Conservation (phyloP, 139 green algal genomes). For the Pleodorina starrii region DNA sequence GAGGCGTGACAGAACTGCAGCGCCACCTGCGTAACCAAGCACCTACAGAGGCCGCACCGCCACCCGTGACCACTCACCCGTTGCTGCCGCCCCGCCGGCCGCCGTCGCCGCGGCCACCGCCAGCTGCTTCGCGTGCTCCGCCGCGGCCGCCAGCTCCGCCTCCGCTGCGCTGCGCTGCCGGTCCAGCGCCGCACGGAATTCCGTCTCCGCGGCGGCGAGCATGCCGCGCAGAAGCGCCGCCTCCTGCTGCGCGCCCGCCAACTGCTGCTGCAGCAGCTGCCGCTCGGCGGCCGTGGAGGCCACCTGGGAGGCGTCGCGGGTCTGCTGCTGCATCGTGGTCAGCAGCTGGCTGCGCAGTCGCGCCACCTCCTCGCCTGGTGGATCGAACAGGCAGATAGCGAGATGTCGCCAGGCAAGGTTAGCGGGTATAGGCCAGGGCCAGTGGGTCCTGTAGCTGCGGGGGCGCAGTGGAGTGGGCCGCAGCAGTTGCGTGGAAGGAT, state of each 20-base stretch:
- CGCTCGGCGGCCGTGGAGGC: not conserved
- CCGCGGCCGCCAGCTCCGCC: slow-evolving; percentile 30
- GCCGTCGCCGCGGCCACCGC: slow-evolving; percentile 1
- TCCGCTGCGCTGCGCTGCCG: slow-evolving; percentile 8
- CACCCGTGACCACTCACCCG: not conserved
- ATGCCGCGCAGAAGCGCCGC: slow-evolving; percentile 41
- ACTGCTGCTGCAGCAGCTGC: slow-evolving; percentile 44
- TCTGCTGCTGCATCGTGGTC: slow-evolving; percentile 14
- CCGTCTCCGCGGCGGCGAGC: slow-evolving; percentile 27
- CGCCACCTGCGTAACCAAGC: too few species aligned
- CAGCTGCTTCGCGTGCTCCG: slow-evolving; percentile 33
- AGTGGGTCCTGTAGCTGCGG: too few species aligned
- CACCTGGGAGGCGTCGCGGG: not conserved
- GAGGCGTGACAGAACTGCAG: not conserved
- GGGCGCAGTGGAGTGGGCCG: too few species aligned
- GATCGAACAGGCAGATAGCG: too few species aligned
- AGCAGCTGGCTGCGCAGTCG: slow-evolving; percentile 28
- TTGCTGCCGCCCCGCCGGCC: not conserved
- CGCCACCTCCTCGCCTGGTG: slow-evolving; percentile 44
- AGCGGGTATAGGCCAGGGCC: too few species aligned
- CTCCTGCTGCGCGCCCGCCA: slow-evolving; percentile 24
- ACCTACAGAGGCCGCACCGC: not conserved
- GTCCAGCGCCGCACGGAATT: slow-evolving; percentile 41
- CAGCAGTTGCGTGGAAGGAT: too few species aligned
- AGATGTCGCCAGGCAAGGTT: too few species aligned